Evolutionary conservation across 108 stramenopile genomes (phyloP).

Genomic region (Stephanodiscus triporus): DNA sequence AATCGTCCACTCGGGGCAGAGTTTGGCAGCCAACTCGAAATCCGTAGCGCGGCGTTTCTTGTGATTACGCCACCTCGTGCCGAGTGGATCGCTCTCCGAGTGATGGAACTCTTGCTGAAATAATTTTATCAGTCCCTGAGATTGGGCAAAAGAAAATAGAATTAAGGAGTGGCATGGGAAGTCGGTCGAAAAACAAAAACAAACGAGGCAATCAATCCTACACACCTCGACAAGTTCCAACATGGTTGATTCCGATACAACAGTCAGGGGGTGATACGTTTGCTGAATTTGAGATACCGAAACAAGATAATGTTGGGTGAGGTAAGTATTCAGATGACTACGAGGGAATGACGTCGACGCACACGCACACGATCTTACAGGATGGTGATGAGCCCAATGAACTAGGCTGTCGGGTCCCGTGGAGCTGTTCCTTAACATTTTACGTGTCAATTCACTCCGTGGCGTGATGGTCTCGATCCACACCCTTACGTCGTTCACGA

Average conservation of each 20-base stretch:
- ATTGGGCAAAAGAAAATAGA: neutral
- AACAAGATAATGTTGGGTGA: neutral
- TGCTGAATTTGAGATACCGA: neutral
- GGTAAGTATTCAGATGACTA: neutral
- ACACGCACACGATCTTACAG: neutral
- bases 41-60: constrained; percentile 11
- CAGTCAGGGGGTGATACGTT: constrained; percentile 1
- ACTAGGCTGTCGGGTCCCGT: constrained; percentile 6
- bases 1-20: constrained; percentile 12
- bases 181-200: neutral
- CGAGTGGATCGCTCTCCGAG: constrained; percentile 6
- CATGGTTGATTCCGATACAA: constrained; percentile 12
- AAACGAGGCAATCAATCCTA: neutral
- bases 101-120: constrained; percentile 10
- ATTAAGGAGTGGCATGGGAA: neutral
- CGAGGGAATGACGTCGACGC: neutral
- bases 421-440: neutral
- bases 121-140: constrained; percentile 11
- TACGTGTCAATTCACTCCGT: neutral
- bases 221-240: neutral
- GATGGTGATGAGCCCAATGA: constrained; percentile 20
- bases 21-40: neutral
- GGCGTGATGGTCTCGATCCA: constrained; percentile 14
- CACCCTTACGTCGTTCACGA: constrained; percentile 11
- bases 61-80: constrained; percentile 11